Percentiles rank a stretch among this genome's conserved stretches.
Conservation (phyloP, 441 rosid species). For the Populus hybrid region DNA sequence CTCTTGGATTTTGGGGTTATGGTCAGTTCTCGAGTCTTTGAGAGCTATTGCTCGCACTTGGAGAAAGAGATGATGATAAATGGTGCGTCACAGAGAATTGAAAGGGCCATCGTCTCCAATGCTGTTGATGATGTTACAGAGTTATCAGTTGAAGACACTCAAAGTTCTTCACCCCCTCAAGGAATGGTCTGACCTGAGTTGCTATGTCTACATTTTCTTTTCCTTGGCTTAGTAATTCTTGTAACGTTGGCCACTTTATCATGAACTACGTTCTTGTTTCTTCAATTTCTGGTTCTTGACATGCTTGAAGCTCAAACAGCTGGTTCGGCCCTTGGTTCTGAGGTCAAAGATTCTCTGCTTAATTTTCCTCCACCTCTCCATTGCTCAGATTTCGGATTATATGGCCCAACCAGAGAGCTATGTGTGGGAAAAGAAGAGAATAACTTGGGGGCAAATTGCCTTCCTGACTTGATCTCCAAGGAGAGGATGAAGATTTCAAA, state of each 20-base stretch:
- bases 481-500: not conserved
- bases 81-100: conserved; percentile 24
- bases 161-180: conserved; percentile 25
- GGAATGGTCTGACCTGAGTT: conserved; percentile 6
- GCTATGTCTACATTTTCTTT: not conserved
- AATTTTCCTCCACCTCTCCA: not conserved
- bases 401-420: not conserved
- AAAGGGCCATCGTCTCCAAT: conserved; percentile 20
- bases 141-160: conserved; percentile 30
- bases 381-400: not conserved
- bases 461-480: not conserved
- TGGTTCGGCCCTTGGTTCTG: not conserved
- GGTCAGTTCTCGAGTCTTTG: conserved; percentile 54
- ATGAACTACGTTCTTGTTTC: not conserved
- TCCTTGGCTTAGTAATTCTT: not conserved
- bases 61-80: conserved; percentile 55
- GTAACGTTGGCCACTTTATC: not conserved
- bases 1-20: conserved; percentile 59
- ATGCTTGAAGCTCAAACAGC: not conserved
- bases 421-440: not conserved
- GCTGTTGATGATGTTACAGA: conserved; percentile 27
- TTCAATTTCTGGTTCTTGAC: not conserved
- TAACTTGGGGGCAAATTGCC: not conserved
- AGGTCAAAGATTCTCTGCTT: not conserved
- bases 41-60: conserved; percentile 69